Percentiles rank a stretch among this genome's conserved stretches.
These are phyloP conservation scores for Pyrrhoderma lamaoense DNA, from an alignment of 1,284 basidiomycete species.

Conservation along the genomic window DNA sequence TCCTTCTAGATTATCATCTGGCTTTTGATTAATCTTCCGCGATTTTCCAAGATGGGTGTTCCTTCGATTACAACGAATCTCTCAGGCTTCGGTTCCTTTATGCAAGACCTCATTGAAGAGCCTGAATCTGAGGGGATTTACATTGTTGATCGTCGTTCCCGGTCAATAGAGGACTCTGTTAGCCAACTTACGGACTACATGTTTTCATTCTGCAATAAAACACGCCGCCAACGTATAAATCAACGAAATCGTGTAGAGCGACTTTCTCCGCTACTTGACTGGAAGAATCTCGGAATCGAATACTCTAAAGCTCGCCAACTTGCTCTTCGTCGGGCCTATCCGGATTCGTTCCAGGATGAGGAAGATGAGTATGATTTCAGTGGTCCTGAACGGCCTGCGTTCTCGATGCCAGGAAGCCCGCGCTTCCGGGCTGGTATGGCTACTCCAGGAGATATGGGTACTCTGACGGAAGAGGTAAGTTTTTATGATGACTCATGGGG, in stretches of 20 bases:
- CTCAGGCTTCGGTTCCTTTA: constrained; percentile 96
- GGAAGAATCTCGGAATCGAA: constrained; percentile 97
- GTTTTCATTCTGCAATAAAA: constrained; percentile 79
- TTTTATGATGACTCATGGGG: background rate
- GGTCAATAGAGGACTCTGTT: constrained; percentile 89
- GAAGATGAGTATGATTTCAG: constrained; percentile 44
- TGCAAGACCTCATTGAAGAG: constrained; percentile 96
- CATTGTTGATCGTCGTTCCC: constrained; percentile 88
- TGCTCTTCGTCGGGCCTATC: constrained; percentile 89
- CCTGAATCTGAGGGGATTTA: constrained; percentile 87
- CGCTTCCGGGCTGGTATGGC: constrained; percentile 68
- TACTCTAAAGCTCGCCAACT: constrained; percentile 94
- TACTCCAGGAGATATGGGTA: constrained; percentile 91
- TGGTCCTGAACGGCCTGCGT: constrained; percentile 62
- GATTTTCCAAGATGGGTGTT: constrained; percentile 70
- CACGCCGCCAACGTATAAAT: constrained; percentile 95
- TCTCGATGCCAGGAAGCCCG: constrained; percentile 85
- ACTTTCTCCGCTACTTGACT: constrained; percentile 87
- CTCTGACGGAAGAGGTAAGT: constrained; percentile 76
- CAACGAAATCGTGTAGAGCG: constrained; percentile 97
- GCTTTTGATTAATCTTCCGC: background rate
- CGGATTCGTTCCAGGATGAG: constrained; percentile 81
- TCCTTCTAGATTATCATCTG: constrained; percentile 25
- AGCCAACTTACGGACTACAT: constrained; percentile 69
- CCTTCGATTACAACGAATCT: constrained; percentile 96